Evolutionary conservation across 2,329 filamentous ascomycete genomes (phyloP).

Genomic region (Talaromyces rugulosus): DNA sequence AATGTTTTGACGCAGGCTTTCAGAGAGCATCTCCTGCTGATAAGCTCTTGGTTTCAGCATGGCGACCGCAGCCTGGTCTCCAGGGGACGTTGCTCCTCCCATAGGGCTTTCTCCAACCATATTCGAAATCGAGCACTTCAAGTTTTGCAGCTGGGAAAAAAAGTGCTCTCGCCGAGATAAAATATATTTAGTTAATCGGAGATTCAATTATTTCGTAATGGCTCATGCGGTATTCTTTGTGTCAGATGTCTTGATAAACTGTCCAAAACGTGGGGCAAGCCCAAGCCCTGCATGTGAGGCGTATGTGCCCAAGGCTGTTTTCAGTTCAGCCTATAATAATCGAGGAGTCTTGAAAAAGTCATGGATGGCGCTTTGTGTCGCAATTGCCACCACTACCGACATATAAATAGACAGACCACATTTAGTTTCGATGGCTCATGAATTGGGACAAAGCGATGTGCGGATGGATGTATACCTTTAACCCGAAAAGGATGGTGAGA

Average conservation of each 20-base stretch:
- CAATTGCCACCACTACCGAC: background rate
- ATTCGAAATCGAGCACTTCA: background rate
- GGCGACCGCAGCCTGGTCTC: background rate
- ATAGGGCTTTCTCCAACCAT: conserved; percentile 2
- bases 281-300: background rate
- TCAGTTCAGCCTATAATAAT: background rate
- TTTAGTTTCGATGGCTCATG: background rate
- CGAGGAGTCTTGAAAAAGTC: background rate
- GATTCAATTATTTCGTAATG: background rate
- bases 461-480: background rate
- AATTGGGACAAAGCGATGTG: background rate
- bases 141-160: background rate
- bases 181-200: background rate
- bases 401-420: background rate
- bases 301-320: background rate
- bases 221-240: background rate
- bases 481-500: background rate
- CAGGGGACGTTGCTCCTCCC: background rate
- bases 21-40: conserved; percentile 71
- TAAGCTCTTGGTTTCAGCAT: conserved; percentile 50
- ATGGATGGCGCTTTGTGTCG: background rate
- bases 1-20: conserved; percentile 64
- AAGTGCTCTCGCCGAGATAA: background rate
- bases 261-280: background rate
- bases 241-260: background rate